Base-by-base conservation (phyloP, 768 basidiomycete species). In the Boletus barrowsii region DNA sequence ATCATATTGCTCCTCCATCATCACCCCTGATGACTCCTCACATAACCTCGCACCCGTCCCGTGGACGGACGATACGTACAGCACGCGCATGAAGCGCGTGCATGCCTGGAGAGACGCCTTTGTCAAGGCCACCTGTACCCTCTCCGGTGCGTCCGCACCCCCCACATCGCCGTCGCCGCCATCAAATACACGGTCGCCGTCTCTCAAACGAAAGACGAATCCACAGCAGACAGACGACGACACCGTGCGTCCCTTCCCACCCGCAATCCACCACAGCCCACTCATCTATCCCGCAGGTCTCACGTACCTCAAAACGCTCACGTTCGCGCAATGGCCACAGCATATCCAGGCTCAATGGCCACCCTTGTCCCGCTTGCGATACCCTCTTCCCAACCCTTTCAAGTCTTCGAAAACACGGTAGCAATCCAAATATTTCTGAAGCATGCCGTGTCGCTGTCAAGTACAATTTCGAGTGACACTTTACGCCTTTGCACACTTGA, bases 301-400 rank as follows among this genome's bases (percentile, higher is more conserved):
- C 82, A 10, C 81, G 79, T 52, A 69, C 75, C 10, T 80, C 82
- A 41, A 86, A 84, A 72, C 79, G 82, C 51, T 83, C 83, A 30
- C 80, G 81, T 47, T 77, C 72, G 20, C 71, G 60, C 58, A 70
- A 68, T 59, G 76, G 67, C 59, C 73, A 64, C 60, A 66, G 72
- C 51, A 68, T 72, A 45, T 68, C 68, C 22, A 60, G 63, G 41
- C 72, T 83, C 43, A 72, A 75, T 36, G 76, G 77, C 47, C 82
- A 84, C 64, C 78, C 86, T 3, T 90, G 88, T 75, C 81, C 88
- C 26, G 88, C 88, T 10, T 90, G 88, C 65, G 87, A 90, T 63
- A 74, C 82, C 22, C 79, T 75, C 56, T 90, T 90, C 65, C 68
- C 78, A 45, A 79, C 83, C 10, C 76, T 68, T n/a, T 77, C 83